Evolutionary conservation across 2,329 filamentous ascomycete species (phyloP), one percentile per base, ranked within the genome.

Genomic region (Grosmannia huntii): DNA sequence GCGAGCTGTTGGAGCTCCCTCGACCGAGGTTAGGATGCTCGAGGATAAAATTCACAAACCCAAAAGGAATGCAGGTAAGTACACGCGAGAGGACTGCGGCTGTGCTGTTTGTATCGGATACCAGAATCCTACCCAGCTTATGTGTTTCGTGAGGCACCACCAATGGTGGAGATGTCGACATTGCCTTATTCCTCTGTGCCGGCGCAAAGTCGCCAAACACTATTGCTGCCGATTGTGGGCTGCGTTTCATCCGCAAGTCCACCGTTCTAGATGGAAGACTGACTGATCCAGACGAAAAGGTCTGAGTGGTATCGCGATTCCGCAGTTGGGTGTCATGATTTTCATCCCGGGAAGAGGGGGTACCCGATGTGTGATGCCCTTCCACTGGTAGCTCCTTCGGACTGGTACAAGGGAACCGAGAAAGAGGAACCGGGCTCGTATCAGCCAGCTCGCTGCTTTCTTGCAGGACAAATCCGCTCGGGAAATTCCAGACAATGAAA

Each of bases 41-140:
- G 38, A 90, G 74, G 1, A 89, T 70, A 60, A 77, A 76, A 68
- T 86, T 84, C 27, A 91, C 73, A 31, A 85, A 73, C 16, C 78
- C 73, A 63, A 87, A 87, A 0, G 87, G 87, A 6, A 90, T 71
- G 48, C 87, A 88, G 56, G 89, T 71, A 2, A 91, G 73, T 25
- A 89, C 73, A 31, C 80, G 83, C 0, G 87, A 90, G 5, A 90
- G 71, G 9, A 49, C 23, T 4, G 41, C 38, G 0, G 78, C 69
- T 0, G 75, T 73, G 27, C 10, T 44, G 1, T 56, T 41, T 11
- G 31, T 3, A 7, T 16, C 19, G 1, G 55, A 36, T 10, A 4
- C 41, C 19, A 19, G 10, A 27, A 23, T n/a, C 14, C 41, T 25
- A 28, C 19, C 23, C 28, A 31, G 21, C 44, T 25, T 33, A 16